Conservation (phyloP, 2,329 filamentous ascomycete genomes). For the Fusarium hostae region DNA sequence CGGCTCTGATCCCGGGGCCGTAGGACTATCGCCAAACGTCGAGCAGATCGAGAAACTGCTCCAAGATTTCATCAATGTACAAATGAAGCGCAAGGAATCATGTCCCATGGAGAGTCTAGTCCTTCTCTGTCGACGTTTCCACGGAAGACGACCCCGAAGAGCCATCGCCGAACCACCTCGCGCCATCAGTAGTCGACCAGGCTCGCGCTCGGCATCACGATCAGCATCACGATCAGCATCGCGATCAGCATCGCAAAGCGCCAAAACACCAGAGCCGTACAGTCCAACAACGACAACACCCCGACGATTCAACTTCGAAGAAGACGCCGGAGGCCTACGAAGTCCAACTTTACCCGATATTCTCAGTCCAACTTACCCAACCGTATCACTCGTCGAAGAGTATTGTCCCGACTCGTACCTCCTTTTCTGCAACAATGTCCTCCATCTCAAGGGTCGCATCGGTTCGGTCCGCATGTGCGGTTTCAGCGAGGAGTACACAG, state of each 20-base stretch:
- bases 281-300: background rate
- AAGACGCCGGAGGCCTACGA: background rate
- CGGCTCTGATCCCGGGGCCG: constrained; percentile 42
- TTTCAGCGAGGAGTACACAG: constrained; percentile 49
- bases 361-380: background rate
- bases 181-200: constrained; percentile 20
- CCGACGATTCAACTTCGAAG: background rate
- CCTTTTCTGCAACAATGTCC: constrained; percentile 47
- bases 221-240: constrained; percentile 20
- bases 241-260: constrained; percentile 13
- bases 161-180: background rate
- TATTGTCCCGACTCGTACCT: constrained; percentile 50
- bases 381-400: background rate
- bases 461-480: constrained; percentile 51
- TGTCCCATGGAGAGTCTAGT: constrained; percentile 47
- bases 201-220: constrained; percentile 19
- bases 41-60: constrained; percentile 45
- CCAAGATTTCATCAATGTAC: constrained; percentile 43
- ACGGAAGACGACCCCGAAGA: constrained; percentile 37
- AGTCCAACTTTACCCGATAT: background rate
- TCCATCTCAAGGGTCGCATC: constrained; percentile 46
- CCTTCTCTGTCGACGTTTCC: constrained; percentile 51
- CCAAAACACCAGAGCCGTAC: constrained; percentile 13
- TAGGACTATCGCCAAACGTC: constrained; percentile 39
- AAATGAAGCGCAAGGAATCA: constrained; percentile 32